phyloP scores from a whole-genome alignment of 257 asterid species.

The Penstemon newberryi region DNA sequence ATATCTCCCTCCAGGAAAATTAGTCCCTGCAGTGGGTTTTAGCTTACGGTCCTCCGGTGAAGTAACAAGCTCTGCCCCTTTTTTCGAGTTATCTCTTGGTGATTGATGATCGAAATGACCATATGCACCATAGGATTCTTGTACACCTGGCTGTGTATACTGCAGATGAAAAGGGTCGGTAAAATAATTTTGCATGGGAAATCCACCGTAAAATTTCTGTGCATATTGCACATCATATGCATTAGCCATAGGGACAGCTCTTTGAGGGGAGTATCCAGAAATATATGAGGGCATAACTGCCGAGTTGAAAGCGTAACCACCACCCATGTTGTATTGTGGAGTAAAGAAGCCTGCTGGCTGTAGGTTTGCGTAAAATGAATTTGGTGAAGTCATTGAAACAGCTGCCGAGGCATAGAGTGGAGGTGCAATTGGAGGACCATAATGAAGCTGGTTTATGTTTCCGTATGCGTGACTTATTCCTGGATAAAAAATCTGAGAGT shows the following conservation, averaged over 20 bases:
- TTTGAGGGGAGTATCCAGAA: conserved; percentile 40
- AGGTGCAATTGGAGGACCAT: conserved; percentile 30
- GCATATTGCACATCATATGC: conserved; percentile 33
- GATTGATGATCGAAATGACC: conserved; percentile 35
- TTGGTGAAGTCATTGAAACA: conserved; percentile 32
- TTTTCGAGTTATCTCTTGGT: conserved; percentile 29
- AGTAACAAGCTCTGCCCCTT: conserved; percentile 22
- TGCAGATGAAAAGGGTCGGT: conserved; percentile 31
- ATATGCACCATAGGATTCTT: conserved; percentile 28
- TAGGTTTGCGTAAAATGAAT: conserved; percentile 31
- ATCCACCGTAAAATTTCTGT: conserved; percentile 36
- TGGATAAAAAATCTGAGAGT: conserved; percentile 35
- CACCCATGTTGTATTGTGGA: conserved; percentile 40
- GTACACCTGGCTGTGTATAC: conserved; percentile 29
- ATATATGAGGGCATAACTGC: conserved; percentile 33
- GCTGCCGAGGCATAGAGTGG: conserved; percentile 34
- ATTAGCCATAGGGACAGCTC: conserved; percentile 31
- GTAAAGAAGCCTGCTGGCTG: conserved; percentile 36
- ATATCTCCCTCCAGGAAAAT: conserved; percentile 30
- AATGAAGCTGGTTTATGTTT: conserved; percentile 30
- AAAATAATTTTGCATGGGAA: conserved; percentile 25
- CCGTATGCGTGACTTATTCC: conserved; percentile 35
- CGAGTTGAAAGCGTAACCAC: conserved; percentile 38
- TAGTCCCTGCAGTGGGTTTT: conserved; percentile 28
- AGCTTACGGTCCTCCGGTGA: conserved; percentile 21